Evolutionary conservation across 202 grass and related monocot species (phyloP), one percentile per base, ranked within the genome.

Genomic region (Schoenoplectus triqueter): DNA sequence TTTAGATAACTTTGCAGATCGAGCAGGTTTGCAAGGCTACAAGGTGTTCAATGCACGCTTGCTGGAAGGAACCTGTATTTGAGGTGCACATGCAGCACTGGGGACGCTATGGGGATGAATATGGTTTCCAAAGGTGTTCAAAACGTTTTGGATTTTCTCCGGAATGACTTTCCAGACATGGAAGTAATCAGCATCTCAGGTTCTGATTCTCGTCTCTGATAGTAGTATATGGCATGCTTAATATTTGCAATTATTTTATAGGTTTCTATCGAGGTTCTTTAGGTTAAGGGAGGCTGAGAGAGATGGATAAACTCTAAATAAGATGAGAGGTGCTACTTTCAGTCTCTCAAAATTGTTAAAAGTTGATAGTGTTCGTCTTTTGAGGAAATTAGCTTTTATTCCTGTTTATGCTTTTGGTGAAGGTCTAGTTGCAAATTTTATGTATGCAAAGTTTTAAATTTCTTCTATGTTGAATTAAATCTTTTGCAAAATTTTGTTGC

Each of bases 21-120:
- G 9, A 94, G 92, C 82, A 94, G 92, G 89, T 97, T 94, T 88
- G 89, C 84, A n/a, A 94, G 74, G 82, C 83, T 97, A 59, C 94
- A 94, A 83, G 80, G 61, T 1, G 80, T 82, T 48, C 62, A 66
- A 31, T 82, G 64, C 64, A 31, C 61, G 1, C 42, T 82, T 47
- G 80, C 80, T 42, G 64, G 80, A 42, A 82, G 80, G 80, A 82
- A 82, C 80, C 64, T 82, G n/a, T 82, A 82, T 15, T 67, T 66
- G 80, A 82, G 80, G 48, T 82, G n/a, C 80, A 82, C 63, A 18
- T 82, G 80, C 80, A 66, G 80, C 59, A 82, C 80, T 1, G 64
- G 80, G 48, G 80, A 66, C 2, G 60, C 80, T 14, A 82, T 66
- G 80, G 80, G 80, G 44, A 82, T 82, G 80, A 82, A 82, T 68